These are phyloP conservation scores for Talaromyces sp. DNA, from an alignment of 2,329 filamentous ascomycete species.

Conservation along the genomic window DNA sequence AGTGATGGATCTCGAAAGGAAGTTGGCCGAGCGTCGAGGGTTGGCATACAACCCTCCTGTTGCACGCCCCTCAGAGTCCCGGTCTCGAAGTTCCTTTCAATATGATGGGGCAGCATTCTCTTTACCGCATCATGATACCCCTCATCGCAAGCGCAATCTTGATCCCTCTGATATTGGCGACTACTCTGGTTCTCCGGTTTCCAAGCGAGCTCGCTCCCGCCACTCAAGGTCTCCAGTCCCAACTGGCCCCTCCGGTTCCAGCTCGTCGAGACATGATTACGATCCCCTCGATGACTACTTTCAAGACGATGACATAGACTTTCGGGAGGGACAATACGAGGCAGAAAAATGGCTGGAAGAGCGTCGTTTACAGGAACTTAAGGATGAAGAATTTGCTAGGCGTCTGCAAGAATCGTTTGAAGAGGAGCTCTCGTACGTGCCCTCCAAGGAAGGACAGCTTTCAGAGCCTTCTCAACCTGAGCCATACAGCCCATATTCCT, in stretches of 20 bases:
- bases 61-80: not conserved
- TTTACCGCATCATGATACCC: not conserved
- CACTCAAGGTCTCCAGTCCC: not conserved
- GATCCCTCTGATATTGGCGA: not conserved
- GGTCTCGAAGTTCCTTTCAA: slow-evolving; percentile 12
- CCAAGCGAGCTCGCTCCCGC: slow-evolving; percentile 12
- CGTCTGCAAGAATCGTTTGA: slow-evolving; percentile 32
- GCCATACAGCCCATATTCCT: not conserved
- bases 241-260: not conserved
- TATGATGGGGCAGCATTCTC: slow-evolving; percentile 20
- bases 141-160: slow-evolving; percentile 2
- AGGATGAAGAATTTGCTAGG: slow-evolving; percentile 39
- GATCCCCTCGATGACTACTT: slow-evolving; percentile 21
- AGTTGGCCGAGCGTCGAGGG: slow-evolving; percentile 26
- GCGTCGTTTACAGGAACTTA: slow-evolving; percentile 33
- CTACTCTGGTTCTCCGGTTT: not conserved
- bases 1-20: slow-evolving; percentile 26
- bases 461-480: not conserved
- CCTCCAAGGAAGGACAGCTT: not conserved
- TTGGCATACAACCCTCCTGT: slow-evolving; percentile 9
- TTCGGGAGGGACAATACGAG: slow-evolving; percentile 29
- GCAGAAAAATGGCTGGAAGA: slow-evolving; percentile 32
- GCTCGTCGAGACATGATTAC: not conserved
- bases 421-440: not conserved
- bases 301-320: slow-evolving; percentile 26